Evolutionary conservation across 257 asterid genomes (phyloP), one percentile per base, ranked within the genome.

Genomic region (Solanum medicagineum): DNA sequence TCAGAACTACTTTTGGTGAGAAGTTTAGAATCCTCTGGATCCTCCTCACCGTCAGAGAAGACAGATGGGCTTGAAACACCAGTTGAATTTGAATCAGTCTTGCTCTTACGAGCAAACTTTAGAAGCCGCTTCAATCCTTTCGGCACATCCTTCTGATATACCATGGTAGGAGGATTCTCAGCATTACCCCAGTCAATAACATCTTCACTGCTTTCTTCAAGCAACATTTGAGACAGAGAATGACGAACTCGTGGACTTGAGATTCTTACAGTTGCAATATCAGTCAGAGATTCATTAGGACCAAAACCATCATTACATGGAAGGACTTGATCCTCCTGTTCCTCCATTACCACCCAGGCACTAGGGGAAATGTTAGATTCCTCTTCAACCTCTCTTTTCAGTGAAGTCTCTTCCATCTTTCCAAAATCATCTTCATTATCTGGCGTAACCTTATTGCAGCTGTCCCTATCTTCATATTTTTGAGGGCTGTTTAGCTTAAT

Each of bases 211-310:
- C 90, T 94, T 92, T 97, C 99, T 85, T 97, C 94, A 73, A 94
- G 97, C 89, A 97, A 95, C 99, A 97, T 97, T 87, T 97, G 99
- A 55, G 99, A 97, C 53, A 97, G 94, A 83, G 99, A 97, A 85
- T 97, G 97, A 60, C 98, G 99, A 83, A 94, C 93, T 63, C 99
- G 94, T 83, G 99, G 95, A 87, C 95, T 97, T 63, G 97, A 89
- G 24, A 81, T 88, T 81, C 86, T 90, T 77, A 85, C 91, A 36
- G 94, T 93, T 24, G 90, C 88, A 74, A 90, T 86, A 87, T 81
- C 79, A 57, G 85, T 84, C 26, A 91, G 86, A 77, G 95, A 91
- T 83, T 85, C 90, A 55, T 84, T 89, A 86, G 90, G 92, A 69
- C 81, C 86, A 87, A 70, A 85, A 49, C 51, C 87, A 83, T 80